Evolutionary conservation across 495 filamentous ascomycete species (phyloP).

Genomic region (Talaromyces stipitatus): DNA sequence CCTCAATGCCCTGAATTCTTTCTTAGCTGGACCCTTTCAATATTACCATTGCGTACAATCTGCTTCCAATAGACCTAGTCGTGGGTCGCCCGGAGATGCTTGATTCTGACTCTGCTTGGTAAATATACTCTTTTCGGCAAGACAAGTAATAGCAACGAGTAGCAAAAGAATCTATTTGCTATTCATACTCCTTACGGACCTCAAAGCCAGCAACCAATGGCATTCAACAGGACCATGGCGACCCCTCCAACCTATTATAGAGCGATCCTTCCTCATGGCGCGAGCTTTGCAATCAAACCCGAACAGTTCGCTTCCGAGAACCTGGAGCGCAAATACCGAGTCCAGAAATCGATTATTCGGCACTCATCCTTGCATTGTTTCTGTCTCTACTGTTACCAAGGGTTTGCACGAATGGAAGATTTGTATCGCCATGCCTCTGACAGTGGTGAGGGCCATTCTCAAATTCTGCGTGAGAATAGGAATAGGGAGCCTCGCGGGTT

Average conservation of each 20-base stretch:
- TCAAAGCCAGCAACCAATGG: not conserved
- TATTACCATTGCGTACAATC: not conserved
- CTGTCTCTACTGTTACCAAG: constrained; percentile 8
- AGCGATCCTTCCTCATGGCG: not conserved
- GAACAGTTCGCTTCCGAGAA: constrained; percentile 1
- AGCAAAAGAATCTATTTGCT: not conserved
- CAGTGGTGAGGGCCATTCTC: constrained; percentile 6
- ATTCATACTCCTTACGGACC: not conserved
- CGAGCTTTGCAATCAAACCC: not conserved
- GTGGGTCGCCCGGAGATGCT: not conserved
- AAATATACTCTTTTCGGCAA: not conserved
- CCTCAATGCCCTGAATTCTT: not conserved
- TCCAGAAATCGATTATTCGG: constrained; percentile 4
- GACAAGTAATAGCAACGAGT: not conserved
- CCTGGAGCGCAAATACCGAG: constrained; percentile 2
- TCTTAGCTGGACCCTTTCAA: not conserved
- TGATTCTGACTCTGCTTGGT: not conserved
- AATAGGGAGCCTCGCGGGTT: constrained; percentile 3
- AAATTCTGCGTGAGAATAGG: constrained; percentile 3
- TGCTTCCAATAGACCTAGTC: not conserved
- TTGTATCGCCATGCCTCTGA: constrained; percentile 6
- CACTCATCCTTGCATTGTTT: constrained; percentile 6
- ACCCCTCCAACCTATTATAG: not conserved
- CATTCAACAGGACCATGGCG: not conserved
- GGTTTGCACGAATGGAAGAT: constrained; percentile 7